phyloP scores from a whole-genome alignment of 2,329 filamentous ascomycete species.

The Arthroderma uncinatum region DNA sequence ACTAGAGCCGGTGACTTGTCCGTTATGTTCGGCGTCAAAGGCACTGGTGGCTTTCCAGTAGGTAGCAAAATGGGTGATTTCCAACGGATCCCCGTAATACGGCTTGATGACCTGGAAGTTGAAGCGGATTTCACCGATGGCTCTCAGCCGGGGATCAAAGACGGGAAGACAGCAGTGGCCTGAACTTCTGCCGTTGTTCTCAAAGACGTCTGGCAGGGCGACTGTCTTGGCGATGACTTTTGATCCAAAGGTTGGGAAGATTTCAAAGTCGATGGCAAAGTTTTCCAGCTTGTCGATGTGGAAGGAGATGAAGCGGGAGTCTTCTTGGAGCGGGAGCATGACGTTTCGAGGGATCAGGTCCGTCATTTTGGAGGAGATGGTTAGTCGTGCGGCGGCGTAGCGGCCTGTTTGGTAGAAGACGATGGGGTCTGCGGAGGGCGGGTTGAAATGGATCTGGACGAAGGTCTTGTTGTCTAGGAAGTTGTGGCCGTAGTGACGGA shows the following conservation, averaged over 20 bases:
- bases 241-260: slow-evolving; percentile 93
- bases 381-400: slow-evolving; percentile 86
- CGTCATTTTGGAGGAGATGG: slow-evolving; percentile 90
- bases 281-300: slow-evolving; percentile 88
- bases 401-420: slow-evolving; percentile 96
- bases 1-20: slow-evolving; percentile 88
- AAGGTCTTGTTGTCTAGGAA: slow-evolving; percentile 97
- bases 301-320: slow-evolving; percentile 85
- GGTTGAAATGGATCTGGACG: slow-evolving; percentile 78
- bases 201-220: slow-evolving; percentile 78
- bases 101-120: slow-evolving; percentile 94
- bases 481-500: slow-evolving; percentile 92
- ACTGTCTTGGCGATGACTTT: slow-evolving; percentile 96
- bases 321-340: slow-evolving; percentile 89
- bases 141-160: slow-evolving; percentile 80
- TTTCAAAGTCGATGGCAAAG: slow-evolving; percentile 92
- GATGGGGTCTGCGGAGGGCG: slow-evolving; percentile 49
- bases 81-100: slow-evolving; percentile 79
- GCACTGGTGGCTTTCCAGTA: slow-evolving; percentile 99
- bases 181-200: slow-evolving; percentile 59
- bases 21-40: slow-evolving; percentile 70
- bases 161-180: slow-evolving; percentile 76
- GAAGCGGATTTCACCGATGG: slow-evolving; percentile 90
- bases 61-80: slow-evolving; percentile 96
- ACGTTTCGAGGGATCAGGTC: slow-evolving; percentile 95